Base-by-base conservation (phyloP, 345 rosid genomes). In the Theobroma cacao region DNA sequence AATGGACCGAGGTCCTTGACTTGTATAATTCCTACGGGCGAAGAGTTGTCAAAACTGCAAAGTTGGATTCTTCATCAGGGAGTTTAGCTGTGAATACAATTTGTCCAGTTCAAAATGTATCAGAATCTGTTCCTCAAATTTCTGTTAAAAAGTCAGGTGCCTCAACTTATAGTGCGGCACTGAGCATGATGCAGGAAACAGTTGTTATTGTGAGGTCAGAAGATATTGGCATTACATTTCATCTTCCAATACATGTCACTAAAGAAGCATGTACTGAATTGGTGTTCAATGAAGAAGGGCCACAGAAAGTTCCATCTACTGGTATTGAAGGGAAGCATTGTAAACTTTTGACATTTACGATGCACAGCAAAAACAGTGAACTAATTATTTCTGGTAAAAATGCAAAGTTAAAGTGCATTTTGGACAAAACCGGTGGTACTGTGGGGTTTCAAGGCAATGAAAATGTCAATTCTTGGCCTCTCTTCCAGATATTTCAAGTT, bases 1-100 rank as follows among this genome's bases (percentile, higher is more conserved):
- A 89, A 59, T 95, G 97, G 98, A 80, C 75, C 56, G 80, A 80
- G 82, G 79, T 92, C 65, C 75, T 87, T 81, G 88, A 86, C 76
- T 75, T 84, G 71, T 77, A 67, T 22, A 71, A 73, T 78, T 82
- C 87, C 22, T 85, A 74, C 78, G 80, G 82, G 80, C 79, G 78
- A 81, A 84, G 77, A 82, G 77, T 85, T 66, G 77, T 78, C 80
- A 82, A 78, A 78, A 66, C 80, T 75, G 81, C 55, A 47, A 58
- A 3, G 55, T 36, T 67, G 58, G 78, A 72, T 77, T 61, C 72
- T 47, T 72, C 88, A 62, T 63, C 81, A 33, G 75, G 74, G 69
- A 75, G 63, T 83, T 79, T 83, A 20, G 63, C 31, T 22, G 36
- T 60, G 43, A 76, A 79, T 78, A 47, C 30, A 15, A 80, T 53